Conservation (phyloP, 2,329 filamentous ascomycete species). For the Arthrobotrys megalospora region DNA sequence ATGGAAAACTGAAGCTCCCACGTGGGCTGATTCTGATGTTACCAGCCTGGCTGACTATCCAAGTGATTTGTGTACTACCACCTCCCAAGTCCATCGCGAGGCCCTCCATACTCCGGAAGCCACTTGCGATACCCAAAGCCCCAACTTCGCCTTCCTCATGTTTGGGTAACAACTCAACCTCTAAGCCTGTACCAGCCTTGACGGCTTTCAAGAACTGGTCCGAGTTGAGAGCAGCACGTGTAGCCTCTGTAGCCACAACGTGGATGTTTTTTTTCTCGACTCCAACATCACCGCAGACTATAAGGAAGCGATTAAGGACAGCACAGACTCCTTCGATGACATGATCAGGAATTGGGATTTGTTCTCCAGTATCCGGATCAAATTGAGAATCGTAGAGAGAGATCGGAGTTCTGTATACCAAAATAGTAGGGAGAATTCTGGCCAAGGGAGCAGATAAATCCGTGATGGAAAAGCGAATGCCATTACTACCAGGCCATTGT, state of each 20-base stretch:
- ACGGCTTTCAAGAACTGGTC: slow-evolving; percentile 78
- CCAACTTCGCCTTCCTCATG: slow-evolving; percentile 86
- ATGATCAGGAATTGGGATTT: slow-evolving; percentile 72
- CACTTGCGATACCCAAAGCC: slow-evolving; percentile 84
- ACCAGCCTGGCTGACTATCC: slow-evolving; percentile 73
- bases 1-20: slow-evolving; percentile 76
- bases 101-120: slow-evolving; percentile 78
- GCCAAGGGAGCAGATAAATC: slow-evolving; percentile 79
- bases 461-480: slow-evolving; percentile 91
- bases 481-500: slow-evolving; percentile 76
- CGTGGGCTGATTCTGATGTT: slow-evolving; percentile 71
- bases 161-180: slow-evolving; percentile 80
- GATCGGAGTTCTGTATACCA: slow-evolving; percentile 82
- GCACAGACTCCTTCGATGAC: slow-evolving; percentile 77
- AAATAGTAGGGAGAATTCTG: slow-evolving; percentile 82
- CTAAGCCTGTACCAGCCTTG: slow-evolving; percentile 75
- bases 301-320: slow-evolving; percentile 79
- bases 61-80: slow-evolving; percentile 79
- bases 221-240: slow-evolving; percentile 83
- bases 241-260: slow-evolving; percentile 89
- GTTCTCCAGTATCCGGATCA: slow-evolving; percentile 66
- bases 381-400: slow-evolving; percentile 87
- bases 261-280: slow-evolving; percentile 78
- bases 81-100: slow-evolving; percentile 90
- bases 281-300: slow-evolving; percentile 78